Percentiles rank a stretch among this genome's conserved stretches.
phyloP scores from a whole-genome alignment of 352 stramenopile species.

The Phytopythium cucurbitacearum region DNA sequence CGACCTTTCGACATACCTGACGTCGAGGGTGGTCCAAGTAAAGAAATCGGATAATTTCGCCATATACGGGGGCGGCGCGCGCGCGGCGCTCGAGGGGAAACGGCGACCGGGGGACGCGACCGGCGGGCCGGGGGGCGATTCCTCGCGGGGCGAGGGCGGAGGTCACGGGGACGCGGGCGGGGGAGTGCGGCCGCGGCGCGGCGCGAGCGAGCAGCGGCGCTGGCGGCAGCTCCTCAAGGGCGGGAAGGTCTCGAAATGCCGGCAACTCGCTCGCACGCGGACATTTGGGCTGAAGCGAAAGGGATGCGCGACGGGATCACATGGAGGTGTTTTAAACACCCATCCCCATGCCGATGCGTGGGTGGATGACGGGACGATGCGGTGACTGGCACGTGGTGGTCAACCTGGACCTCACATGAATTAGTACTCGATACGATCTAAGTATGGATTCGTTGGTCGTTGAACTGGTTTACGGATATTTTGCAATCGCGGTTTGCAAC shows the following conservation, averaged over 20 bases:
- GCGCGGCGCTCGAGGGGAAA: not conserved
- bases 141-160: not conserved
- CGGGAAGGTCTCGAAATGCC: no score
- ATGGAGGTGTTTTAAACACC: not conserved
- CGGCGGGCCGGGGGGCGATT: not conserved
- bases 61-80: slow-evolving; percentile 14
- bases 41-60: slow-evolving; percentile 39
- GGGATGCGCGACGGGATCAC: not conserved
- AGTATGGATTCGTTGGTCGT: no score
- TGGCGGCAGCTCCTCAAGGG: no score
- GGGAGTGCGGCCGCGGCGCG: not conserved
- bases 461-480: no score
- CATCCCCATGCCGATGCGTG: no score
- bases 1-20: slow-evolving; percentile 19
- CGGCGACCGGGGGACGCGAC: not conserved
- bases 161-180: not conserved
- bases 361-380: slow-evolving; percentile 5
- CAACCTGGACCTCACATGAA: no score
- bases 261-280: no score
- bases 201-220: not conserved
- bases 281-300: no score
- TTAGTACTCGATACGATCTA: no score
- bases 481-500: no score
- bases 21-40: slow-evolving; percentile 39
- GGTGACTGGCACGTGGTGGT: not conserved